Evolutionary conservation across 2,329 filamentous ascomycete genomes (phyloP), one percentile per base, ranked within the genome.

Genomic region (Lachnellula subtilissima): DNA sequence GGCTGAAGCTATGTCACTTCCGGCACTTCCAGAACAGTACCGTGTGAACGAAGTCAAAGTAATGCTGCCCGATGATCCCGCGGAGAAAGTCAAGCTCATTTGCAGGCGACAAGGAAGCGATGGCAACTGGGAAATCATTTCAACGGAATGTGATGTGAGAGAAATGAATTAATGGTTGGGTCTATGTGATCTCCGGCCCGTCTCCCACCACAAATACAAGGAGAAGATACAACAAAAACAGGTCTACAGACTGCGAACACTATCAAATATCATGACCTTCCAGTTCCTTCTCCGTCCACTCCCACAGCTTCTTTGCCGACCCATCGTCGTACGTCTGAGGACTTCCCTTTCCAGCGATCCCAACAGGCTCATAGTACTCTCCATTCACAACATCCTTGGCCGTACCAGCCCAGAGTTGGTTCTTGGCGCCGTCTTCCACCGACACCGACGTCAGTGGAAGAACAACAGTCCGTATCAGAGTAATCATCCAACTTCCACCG

Each of bases 321-420:
- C 35, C 4, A 22, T 22, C 22, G 23, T n/a, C n/a, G 14, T 32
- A 25, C 15, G 19, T 23, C 25, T 48, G 19, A 25, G 23, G 19
- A 25, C 46, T 48, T 2, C 46, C 46, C 46, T 28, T 28, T 15
- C 46, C 46, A 32, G 46, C 4, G 15, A 48, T n/a, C 25, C 46
- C 46, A 28, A 48, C 19, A 15, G 46, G 46, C 25, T 48, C 46
- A 57, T 73, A 73, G 48, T 68, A 70, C 8, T 60, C 65, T 5
- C 71, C 72, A 25, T 59, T 68, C 60, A 63, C 64, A 23, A 72
- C 60, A 19, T 5, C 49, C 51, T 53, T 55, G 2, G 66, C 66
- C 0, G 72, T 73, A 3, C 67, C 70, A 4, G 71, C 71, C 73
- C 75, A 77, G 7, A 76, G 60, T 59, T 74, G 70, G 53, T 68